Conservation (phyloP, 306 rosid genomes). For the Malus sylvestris region DNA sequence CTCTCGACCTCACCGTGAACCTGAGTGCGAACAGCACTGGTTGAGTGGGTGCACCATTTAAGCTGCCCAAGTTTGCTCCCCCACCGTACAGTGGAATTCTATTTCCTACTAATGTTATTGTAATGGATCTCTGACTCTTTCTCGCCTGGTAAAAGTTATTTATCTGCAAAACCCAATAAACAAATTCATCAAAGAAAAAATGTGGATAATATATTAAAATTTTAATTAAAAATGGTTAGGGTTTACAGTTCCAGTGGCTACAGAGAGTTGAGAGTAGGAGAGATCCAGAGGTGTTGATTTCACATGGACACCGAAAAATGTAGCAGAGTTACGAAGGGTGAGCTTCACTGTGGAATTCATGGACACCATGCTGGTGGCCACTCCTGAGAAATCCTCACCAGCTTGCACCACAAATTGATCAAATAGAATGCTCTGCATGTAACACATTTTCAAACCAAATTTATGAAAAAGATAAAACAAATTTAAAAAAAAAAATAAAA, state of each 20-base stretch:
- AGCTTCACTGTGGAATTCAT: slow-evolving; percentile 75
- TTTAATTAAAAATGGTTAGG: neutral
- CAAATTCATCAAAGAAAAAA: neutral
- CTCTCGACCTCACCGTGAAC: slow-evolving; percentile 61
- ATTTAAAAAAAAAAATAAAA: too few species aligned
- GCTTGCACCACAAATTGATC: slow-evolving; percentile 82
- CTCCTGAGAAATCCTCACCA: slow-evolving; percentile 76
- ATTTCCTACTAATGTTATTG: slow-evolving; percentile 45
- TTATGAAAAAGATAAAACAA: too few species aligned
- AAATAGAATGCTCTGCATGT: slow-evolving; percentile 58
- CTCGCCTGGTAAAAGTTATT: slow-evolving; percentile 53
- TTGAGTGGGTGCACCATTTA: slow-evolving; percentile 50
- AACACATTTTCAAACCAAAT: neutral
- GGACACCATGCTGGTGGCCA: slow-evolving; percentile 68
- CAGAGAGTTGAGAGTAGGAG: slow-evolving; percentile 54
- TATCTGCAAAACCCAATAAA: slow-evolving; percentile 34
- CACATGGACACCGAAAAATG: slow-evolving; percentile 86
- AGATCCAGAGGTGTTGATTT: slow-evolving; percentile 61
- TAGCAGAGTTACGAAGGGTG: slow-evolving; percentile 64
- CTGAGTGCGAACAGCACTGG: slow-evolving; percentile 44
- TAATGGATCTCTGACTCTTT: slow-evolving; percentile 56
- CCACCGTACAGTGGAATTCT: slow-evolving; percentile 76
- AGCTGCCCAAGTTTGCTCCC: slow-evolving; percentile 54
- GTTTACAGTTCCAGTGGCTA: slow-evolving; percentile 63
- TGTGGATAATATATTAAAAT: neutral